Percentiles rank a stretch among this genome's conserved stretches.
phyloP scores from a whole-genome alignment of 2,329 filamentous ascomycete species.

The Cyanodermella asteris region DNA sequence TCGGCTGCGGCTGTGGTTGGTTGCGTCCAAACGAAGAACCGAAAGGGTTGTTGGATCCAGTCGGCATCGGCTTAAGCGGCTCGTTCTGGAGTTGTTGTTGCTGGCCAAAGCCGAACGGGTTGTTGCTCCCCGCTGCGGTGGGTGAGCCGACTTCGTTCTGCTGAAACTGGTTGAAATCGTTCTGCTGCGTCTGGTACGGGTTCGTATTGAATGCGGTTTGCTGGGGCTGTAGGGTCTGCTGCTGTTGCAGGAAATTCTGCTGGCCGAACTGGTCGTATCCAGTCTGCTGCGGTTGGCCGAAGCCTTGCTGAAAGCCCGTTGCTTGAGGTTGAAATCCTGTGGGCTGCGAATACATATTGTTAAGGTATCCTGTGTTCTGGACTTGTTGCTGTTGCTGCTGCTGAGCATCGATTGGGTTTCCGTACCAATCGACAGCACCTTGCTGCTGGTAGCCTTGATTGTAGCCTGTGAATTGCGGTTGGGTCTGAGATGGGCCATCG shows the following conservation, averaged over 20 bases:
- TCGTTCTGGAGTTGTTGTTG: conserved; percentile 37
- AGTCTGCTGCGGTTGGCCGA: conserved; percentile 42
- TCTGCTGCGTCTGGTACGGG: conserved; percentile 38
- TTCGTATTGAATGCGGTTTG: conserved; percentile 36
- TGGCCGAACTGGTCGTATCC: conserved; percentile 37
- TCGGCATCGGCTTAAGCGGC: conserved; percentile 57
- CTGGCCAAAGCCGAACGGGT: conserved; percentile 60
- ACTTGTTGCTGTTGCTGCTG: conserved; percentile 23
- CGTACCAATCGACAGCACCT: conserved; percentile 87
- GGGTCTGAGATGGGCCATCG: conserved; percentile 36
- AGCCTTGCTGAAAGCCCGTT: conserved; percentile 49
- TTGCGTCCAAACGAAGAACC: conserved; percentile 44
- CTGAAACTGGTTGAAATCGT: conserved; percentile 18
- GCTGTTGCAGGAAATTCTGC: conserved; percentile 25
- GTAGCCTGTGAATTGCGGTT: conserved; percentile 66
- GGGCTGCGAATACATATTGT: conserved; percentile 51
- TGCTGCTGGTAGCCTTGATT: conserved; percentile 98
- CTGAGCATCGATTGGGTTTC: conserved; percentile 63
- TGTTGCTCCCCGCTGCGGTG: conserved; percentile 69
- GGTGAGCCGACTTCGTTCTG: conserved; percentile 35
- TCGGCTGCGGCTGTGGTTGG: conserved; percentile 35
- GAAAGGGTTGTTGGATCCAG: conserved; percentile 96
- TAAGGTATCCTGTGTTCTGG: conserved; percentile 45
- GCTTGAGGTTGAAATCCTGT: conserved; percentile 45
- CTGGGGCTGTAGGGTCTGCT: conserved; percentile 33